phyloP scores from a whole-genome alignment of 176 grass and related monocot genomes.

The Lolium perenne region DNA sequence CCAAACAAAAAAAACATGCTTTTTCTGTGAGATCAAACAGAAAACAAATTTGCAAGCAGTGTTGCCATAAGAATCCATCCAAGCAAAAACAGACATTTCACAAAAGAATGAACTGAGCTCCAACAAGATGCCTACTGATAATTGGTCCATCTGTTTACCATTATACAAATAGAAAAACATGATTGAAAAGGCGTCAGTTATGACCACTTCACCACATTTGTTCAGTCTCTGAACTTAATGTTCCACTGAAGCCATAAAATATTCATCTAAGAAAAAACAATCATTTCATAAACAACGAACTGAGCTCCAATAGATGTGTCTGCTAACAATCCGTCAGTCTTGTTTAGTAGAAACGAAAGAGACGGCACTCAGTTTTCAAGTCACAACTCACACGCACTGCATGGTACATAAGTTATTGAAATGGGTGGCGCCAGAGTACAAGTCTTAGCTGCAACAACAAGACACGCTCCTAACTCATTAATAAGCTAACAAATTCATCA shows the following conservation, averaged over 20 bases:
- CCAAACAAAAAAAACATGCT: too few species aligned
- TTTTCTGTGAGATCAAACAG: too few species aligned
- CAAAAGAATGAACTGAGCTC: too few species aligned
- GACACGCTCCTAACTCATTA: slow-evolving; percentile 33
- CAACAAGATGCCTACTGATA: not conserved
- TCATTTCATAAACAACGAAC: not conserved
- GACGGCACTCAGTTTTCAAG: not conserved
- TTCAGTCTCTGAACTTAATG: not conserved
- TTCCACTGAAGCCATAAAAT: not conserved
- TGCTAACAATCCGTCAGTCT: not conserved
- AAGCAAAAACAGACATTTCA: too few species aligned
- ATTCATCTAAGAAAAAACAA: not conserved
- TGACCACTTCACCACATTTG: not conserved
- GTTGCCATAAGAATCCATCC: too few species aligned
- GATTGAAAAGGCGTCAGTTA: too few species aligned
- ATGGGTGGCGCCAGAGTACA: not conserved
- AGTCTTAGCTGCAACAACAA: slow-evolving; percentile 30
- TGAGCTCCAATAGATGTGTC: not conserved
- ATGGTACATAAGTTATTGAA: slow-evolving; percentile 1
- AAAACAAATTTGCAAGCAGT: too few species aligned
- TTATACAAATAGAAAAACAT: not conserved
- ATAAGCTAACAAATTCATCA: slow-evolving; percentile 25
- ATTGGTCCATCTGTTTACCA: not conserved
- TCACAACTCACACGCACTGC: slow-evolving; percentile 27
- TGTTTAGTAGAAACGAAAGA: not conserved